phyloP scores from a whole-genome alignment of 768 basidiomycete genomes.

The Tricholoma terreum region DNA sequence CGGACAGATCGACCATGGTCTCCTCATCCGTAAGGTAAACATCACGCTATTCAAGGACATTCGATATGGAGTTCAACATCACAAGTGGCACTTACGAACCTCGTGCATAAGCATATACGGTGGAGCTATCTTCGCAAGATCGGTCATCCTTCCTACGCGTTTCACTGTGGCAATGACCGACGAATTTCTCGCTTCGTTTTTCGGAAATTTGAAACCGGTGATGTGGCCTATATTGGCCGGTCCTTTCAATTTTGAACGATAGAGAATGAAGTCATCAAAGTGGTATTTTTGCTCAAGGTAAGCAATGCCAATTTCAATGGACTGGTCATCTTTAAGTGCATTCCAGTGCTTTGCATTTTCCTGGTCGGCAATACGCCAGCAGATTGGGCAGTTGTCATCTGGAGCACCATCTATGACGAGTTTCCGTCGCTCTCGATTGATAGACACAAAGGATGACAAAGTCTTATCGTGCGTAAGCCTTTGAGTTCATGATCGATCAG shows the following conservation, averaged over 20 bases:
- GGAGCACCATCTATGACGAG: constrained; percentile 25
- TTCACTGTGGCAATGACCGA: constrained; percentile 29
- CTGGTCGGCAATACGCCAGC: constrained; percentile 32
- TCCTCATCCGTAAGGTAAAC: constrained; percentile 55
- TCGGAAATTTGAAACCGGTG: constrained; percentile 24
- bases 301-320: constrained; percentile 36
- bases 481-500: background rate
- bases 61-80: background rate
- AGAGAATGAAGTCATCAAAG: constrained; percentile 56
- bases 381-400: constrained; percentile 55
- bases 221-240: constrained; percentile 60
- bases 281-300: constrained; percentile 55
- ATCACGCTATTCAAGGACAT: constrained; percentile 44
- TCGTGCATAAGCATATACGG: constrained; percentile 48
- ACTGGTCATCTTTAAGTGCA: constrained; percentile 29
- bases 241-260: constrained; percentile 40
- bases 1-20: constrained; percentile 26
- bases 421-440: constrained; percentile 28
- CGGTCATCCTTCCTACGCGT: constrained; percentile 49
- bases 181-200: constrained; percentile 12
- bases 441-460: constrained; percentile 44
- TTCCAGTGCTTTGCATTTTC: constrained; percentile 28
- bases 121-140: constrained; percentile 40
- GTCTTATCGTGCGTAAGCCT: constrained; percentile 52
- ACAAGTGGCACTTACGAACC: constrained; percentile 32